A percentile compares a stretch with the other conserved stretches of the same genome.
These are phyloP conservation scores for Xylaria telfairii DNA, from an alignment of 495 filamentous ascomycete species.

Conservation along the genomic window DNA sequence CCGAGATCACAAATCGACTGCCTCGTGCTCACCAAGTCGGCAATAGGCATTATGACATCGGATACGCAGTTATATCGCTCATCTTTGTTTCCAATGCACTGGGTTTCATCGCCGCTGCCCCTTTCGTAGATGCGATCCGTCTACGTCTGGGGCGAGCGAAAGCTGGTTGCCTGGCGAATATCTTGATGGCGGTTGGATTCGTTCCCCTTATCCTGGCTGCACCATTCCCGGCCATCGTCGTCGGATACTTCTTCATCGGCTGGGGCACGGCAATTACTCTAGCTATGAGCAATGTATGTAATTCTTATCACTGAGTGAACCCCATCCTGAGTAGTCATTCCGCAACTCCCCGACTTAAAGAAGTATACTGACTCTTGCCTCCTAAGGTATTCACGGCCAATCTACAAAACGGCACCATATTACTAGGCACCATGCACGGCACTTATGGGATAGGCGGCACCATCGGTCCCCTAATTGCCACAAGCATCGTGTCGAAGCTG, in stretches of 20 bases:
- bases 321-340: neutral
- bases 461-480: slow-evolving; percentile 73
- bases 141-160: slow-evolving; percentile 68
- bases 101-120: slow-evolving; percentile 77
- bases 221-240: slow-evolving; percentile 70
- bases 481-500: slow-evolving; percentile 58
- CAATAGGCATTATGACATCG: slow-evolving; percentile 65
- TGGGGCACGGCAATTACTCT: slow-evolving; percentile 70
- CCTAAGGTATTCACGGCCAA: slow-evolving; percentile 67
- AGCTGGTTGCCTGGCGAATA: slow-evolving; percentile 62
- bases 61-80: slow-evolving; percentile 75
- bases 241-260: slow-evolving; percentile 70
- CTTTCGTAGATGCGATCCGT: slow-evolving; percentile 63
- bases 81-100: slow-evolving; percentile 81
- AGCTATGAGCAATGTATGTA: slow-evolving; percentile 67
- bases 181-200: slow-evolving; percentile 59
- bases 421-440: slow-evolving; percentile 70
- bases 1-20: neutral
- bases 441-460: slow-evolving; percentile 76
- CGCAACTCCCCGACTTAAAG: neutral
- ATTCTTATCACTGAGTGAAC: neutral
- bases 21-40: neutral
- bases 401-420: slow-evolving; percentile 64
- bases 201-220: slow-evolving; percentile 68
- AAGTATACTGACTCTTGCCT: neutral